phyloP scores from a whole-genome alignment of 2,329 filamentous ascomycete species.

The Ophiostoma piceae region DNA sequence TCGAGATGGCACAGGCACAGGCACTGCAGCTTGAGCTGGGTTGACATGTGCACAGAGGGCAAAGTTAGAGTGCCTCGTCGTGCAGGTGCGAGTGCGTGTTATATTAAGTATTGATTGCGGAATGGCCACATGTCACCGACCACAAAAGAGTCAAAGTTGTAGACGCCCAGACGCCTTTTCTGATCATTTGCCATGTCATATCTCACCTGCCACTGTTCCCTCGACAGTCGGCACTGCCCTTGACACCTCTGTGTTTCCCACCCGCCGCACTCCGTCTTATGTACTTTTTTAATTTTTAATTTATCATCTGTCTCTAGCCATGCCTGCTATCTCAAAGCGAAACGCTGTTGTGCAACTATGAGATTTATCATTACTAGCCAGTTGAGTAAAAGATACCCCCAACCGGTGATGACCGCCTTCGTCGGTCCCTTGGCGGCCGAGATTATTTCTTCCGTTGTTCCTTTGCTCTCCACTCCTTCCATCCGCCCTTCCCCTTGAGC shows the following conservation, averaged over 20 bases:
- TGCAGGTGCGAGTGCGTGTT: not conserved
- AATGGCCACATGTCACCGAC: not conserved
- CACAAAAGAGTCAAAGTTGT: not conserved
- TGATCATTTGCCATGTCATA: not conserved
- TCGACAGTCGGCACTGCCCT: slow-evolving; percentile 11
- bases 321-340: not conserved
- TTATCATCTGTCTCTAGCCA: not conserved
- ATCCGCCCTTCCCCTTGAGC: not conserved
- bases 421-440: not conserved
- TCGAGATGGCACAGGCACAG: not conserved
- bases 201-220: not conserved
- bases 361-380: too few species aligned
- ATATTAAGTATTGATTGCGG: not conserved
- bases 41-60: not conserved
- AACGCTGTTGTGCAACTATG: slow-evolving; percentile 1
- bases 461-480: not conserved
- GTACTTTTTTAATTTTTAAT: too few species aligned
- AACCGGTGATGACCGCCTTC: not conserved
- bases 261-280: not conserved
- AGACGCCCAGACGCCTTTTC: not conserved
- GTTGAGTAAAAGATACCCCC: not conserved
- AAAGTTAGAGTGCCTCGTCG: not conserved
- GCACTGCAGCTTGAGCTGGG: not conserved
- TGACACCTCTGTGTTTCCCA: slow-evolving; percentile 12
- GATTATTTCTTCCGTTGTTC: not conserved